Evolutionary conservation across 1,284 basidiomycete genomes (phyloP), one percentile per base, ranked within the genome.

Genomic region (Ceratobasidium sp.): DNA sequence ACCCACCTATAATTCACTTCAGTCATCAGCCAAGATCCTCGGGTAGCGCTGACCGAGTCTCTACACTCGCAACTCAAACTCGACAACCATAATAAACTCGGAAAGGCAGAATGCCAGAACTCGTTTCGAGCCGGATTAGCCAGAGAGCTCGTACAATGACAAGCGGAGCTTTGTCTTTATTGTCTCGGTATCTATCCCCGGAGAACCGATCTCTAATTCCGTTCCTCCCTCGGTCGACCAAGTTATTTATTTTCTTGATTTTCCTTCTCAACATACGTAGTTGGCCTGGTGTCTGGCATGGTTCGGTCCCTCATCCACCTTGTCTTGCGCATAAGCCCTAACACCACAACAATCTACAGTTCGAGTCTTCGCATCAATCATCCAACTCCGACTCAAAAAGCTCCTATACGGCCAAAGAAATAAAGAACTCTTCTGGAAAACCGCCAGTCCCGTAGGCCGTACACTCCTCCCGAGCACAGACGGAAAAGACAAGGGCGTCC

Each of bases 211-310:
- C 76, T 33, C 51, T 79, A 18, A 58, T 80, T 23, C 80, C 80
- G 10, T 80, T 80, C 55, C 55, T 80, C 20, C 80, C 80, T 64
- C 79, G 80, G 0, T 67, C 79, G n/a, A 53, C 73, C 67, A 79
- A 78, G 66, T 75, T 68, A 20, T 55, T 78, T 13, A 49, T 79
- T 10, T 44, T 78, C 18, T 13, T 80, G 1, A 26, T 80, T 18
- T 71, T 78, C n/a, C 40, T 80, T 9, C 58, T 80, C 39, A 80
- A 80, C 61, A 63, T 69, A 55, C 77, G 80, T 39, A 78, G 79
- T 23, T 78, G 80, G 73, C 80, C 80, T 15, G 49, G 69, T 9
- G 53, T 66, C n/a, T 80, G 80, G 80, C 80, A 80, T 66, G 49
- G 80, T 80, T 44, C n/a, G 80, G 33, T 2, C 33, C 78, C 40